These are phyloP conservation scores for Asparagopsis taxiformis DNA, from an alignment of 31 red algal species.

Conservation along the genomic window DNA sequence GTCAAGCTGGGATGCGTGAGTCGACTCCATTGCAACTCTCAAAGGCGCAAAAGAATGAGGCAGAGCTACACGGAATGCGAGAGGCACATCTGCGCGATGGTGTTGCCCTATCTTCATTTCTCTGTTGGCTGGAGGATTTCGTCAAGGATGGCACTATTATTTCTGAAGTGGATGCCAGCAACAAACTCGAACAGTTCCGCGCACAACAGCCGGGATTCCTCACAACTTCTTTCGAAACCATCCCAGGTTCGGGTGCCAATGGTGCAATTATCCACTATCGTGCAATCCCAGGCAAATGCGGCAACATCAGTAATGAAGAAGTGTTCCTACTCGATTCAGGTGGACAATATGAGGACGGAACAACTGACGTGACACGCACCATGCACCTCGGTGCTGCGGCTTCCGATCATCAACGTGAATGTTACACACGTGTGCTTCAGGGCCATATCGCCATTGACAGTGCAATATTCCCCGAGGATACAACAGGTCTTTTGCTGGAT, in stretches of 20 bases:
- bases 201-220: conserved; percentile 63
- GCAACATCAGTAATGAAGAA: conserved; percentile 23
- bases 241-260: conserved; percentile 80
- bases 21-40: conserved; percentile 62
- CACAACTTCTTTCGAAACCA: conserved; percentile 72
- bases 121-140: conserved; percentile 75
- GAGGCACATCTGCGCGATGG: conserved; percentile 86
- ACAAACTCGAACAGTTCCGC: conserved; percentile 57
- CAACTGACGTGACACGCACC: conserved; percentile 93
- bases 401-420: conserved; percentile 49
- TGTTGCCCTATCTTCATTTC: conserved; percentile 64
- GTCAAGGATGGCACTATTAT: conserved; percentile 11
- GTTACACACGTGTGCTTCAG: conserved; percentile 87
- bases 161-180: conserved; percentile 46
- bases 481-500: conserved; percentile 81
- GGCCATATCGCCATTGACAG: conserved; percentile 82
- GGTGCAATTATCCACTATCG: conserved; percentile 94
- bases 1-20: conserved; percentile 8
- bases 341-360: conserved; percentile 92
- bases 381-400: conserved; percentile 70
- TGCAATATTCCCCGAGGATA: conserved; percentile 77
- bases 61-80: conserved; percentile 79
- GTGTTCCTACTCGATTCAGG: conserved; percentile 91
- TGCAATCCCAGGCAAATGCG: conserved; percentile 4
- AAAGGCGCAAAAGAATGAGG: conserved; percentile 93